These are phyloP conservation scores for Isatis tinctoria DNA, from an alignment of 345 rosid genomes.

Conservation along the genomic window DNA sequence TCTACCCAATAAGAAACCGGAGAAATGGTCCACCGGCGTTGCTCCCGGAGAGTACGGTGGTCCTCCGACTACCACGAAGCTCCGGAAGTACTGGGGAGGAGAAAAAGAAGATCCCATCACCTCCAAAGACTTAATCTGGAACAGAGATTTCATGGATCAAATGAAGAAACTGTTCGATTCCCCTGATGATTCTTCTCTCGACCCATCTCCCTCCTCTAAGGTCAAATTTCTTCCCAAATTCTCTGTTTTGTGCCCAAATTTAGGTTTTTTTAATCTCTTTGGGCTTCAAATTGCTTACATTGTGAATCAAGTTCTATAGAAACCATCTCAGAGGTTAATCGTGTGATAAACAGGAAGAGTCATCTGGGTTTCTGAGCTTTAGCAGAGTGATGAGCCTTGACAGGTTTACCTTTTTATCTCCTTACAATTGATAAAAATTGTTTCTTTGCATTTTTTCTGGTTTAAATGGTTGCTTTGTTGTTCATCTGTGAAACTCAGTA, in stretches of 20 bases:
- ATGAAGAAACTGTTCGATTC: constrained; percentile 63
- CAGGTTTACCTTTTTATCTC: constrained; percentile 42
- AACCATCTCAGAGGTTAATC: neutral
- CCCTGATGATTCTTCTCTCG: constrained; percentile 32
- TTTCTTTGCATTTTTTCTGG: neutral
- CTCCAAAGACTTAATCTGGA: constrained; percentile 88
- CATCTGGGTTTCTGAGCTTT: constrained; percentile 84
- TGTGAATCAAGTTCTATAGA: neutral
- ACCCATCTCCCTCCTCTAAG: constrained; percentile 50
- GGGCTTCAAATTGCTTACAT: too few species aligned
- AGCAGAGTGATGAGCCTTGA: constrained; percentile 87
- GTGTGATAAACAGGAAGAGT: constrained; percentile 51
- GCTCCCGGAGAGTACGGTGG: constrained; percentile 96
- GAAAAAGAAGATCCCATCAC: constrained; percentile 78
- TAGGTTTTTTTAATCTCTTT: neutral
- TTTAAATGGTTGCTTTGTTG: neutral
- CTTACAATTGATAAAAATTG: neutral
- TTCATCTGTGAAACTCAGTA: constrained; percentile 30
- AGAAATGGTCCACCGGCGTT: constrained; percentile 90
- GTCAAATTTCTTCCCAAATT: constrained; percentile 27
- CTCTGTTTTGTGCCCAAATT: neutral
- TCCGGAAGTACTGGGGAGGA: constrained; percentile 87
- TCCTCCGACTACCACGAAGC: constrained; percentile 71
- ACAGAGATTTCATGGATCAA: constrained; percentile 78
- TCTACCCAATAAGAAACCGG: constrained; percentile 76